Percentiles rank a stretch among this genome's conserved stretches.
Conservation (phyloP, 371 early-diverging fungal genomes). For the Saksenaea vasiformis region DNA sequence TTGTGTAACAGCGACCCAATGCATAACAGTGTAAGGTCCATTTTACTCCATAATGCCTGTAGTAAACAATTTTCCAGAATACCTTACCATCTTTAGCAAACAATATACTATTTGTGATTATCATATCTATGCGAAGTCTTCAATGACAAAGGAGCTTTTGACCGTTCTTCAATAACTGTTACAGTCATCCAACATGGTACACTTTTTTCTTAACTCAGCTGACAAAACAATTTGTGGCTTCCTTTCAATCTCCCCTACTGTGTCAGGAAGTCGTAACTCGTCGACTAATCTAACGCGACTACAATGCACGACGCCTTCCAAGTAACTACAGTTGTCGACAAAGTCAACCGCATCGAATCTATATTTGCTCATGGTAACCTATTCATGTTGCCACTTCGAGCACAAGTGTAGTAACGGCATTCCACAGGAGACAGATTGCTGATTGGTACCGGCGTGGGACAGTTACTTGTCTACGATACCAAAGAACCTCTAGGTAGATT, state of each 20-base stretch:
- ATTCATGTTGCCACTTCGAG: not conserved
- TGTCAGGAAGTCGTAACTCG: not conserved
- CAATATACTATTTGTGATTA: too few species aligned
- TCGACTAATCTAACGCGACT: not conserved
- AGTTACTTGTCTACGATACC: slow-evolving; percentile 70
- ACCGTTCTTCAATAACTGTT: too few species aligned
- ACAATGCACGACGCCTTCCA: slow-evolving; percentile 71
- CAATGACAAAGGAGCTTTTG: too few species aligned
- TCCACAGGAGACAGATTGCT: slow-evolving; percentile 68
- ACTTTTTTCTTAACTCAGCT: too few species aligned
- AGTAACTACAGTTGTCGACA: slow-evolving; percentile 68
- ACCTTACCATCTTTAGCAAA: too few species aligned
- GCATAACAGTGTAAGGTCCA: too few species aligned
- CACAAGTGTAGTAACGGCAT: not conserved
- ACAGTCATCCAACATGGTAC: too few species aligned
- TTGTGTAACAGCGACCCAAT: too few species aligned
- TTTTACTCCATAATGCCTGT: too few species aligned
- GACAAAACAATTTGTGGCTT: too few species aligned
- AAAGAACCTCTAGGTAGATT: slow-evolving; percentile 62
- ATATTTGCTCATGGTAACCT: slow-evolving; percentile 64
- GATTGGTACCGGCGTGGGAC: slow-evolving; percentile 73
- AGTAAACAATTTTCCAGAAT: too few species aligned
- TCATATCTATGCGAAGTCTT: too few species aligned
- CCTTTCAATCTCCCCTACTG: not conserved
- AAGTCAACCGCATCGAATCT: slow-evolving; percentile 62